Conservation (phyloP, 352 stramenopile genomes). For the Phytophthora fragariaefolia region DNA sequence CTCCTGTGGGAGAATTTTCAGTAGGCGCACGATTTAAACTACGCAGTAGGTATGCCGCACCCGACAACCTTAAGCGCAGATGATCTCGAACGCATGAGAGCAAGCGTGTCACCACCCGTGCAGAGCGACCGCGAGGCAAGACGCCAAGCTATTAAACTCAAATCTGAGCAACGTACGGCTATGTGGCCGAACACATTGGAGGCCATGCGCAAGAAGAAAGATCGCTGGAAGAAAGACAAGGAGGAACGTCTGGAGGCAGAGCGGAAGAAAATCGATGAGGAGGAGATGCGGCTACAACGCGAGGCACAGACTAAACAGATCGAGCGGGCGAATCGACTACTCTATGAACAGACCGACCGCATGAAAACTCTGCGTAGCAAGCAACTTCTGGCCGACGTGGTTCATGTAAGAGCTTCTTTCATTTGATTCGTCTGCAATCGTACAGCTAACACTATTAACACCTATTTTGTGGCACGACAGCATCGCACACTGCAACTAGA, state of each 20-base stretch:
- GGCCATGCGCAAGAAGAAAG: conserved; percentile 90
- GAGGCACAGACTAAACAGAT: conserved; percentile 84
- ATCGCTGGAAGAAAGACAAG: conserved; percentile 91
- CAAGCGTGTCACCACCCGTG: conserved; percentile 67
- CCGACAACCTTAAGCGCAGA: conserved; percentile 60
- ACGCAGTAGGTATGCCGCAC: conserved; percentile 34
- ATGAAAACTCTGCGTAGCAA: conserved; percentile 92
- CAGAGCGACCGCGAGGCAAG: conserved; percentile 75
- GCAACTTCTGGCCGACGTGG: conserved; percentile 85
- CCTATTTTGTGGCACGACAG: conserved; percentile 28
- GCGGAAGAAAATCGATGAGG: conserved; percentile 76
- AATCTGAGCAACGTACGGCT: conserved; percentile 83
- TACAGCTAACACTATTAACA: background rate
- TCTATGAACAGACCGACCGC: conserved; percentile 93
- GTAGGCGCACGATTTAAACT: background rate
- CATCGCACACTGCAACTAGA: conserved; percentile 84
- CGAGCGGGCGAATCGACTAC: conserved; percentile 78
- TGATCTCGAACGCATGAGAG: conserved; percentile 75
- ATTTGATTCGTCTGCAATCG: background rate
- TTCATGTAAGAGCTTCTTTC: conserved; percentile 51
- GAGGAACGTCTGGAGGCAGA: conserved; percentile 83
- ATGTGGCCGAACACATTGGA: conserved; percentile 94
- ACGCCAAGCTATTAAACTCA: conserved; percentile 66
- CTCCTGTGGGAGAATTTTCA: background rate
- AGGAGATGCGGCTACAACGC: conserved; percentile 79